Percentiles rank a stretch among this genome's conserved stretches.
Conservation (phyloP, 2,329 filamentous ascomycete genomes). For the Colletotrichum sp. region DNA sequence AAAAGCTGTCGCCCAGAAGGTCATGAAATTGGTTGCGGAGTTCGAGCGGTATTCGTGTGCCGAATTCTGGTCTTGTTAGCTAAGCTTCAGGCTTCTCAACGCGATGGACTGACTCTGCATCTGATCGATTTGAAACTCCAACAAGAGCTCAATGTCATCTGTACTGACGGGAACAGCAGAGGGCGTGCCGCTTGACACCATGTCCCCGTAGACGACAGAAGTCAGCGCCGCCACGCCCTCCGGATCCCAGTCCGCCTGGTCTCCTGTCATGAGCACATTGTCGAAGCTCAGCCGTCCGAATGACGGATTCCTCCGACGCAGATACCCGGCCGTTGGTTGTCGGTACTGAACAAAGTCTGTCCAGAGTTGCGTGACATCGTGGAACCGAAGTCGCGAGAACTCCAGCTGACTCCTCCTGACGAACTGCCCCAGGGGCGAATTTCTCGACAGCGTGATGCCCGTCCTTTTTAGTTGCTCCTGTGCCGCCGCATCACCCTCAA, state of each 20-base stretch:
- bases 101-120: slow-evolving; percentile 70
- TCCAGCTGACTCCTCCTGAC: slow-evolving; percentile 79
- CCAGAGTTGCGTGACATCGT: slow-evolving; percentile 82
- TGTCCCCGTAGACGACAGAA: slow-evolving; percentile 56
- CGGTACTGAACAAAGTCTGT: slow-evolving; percentile 82
- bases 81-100: neutral
- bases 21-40: slow-evolving; percentile 74
- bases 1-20: slow-evolving; percentile 69
- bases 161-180: slow-evolving; percentile 65
- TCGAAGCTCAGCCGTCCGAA: slow-evolving; percentile 65
- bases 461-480: slow-evolving; percentile 34
- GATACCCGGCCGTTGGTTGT: slow-evolving; percentile 71
- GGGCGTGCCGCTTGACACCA: slow-evolving; percentile 48
- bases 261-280: slow-evolving; percentile 54
- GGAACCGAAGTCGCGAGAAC: slow-evolving; percentile 80
- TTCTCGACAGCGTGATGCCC: slow-evolving; percentile 69
- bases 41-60: slow-evolving; percentile 76
- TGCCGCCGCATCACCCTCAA: slow-evolving; percentile 46
- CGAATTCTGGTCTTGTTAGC: slow-evolving; percentile 60
- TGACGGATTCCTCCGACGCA: slow-evolving; percentile 67
- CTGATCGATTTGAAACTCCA: slow-evolving; percentile 88
- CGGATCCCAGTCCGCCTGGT: slow-evolving; percentile 53
- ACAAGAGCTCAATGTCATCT: slow-evolving; percentile 78
- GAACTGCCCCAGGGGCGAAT: slow-evolving; percentile 83
- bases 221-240: slow-evolving; percentile 50